Evolutionary conservation across 257 asterid species (phyloP).

Genomic region (Solanum sparsipilum): DNA sequence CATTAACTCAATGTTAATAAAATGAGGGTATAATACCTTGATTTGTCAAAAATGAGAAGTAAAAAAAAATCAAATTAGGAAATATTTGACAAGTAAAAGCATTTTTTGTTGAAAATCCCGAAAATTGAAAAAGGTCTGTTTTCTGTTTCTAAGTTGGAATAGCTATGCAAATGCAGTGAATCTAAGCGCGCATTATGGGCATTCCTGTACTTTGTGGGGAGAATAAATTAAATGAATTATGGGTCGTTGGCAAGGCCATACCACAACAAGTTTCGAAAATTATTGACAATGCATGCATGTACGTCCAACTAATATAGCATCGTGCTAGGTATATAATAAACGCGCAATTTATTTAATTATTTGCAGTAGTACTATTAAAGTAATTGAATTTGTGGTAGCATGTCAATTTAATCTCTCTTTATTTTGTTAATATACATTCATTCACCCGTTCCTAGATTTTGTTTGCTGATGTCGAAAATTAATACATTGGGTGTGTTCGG

Average conservation of each 20-base stretch:
- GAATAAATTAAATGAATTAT: not conserved
- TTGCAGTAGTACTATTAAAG: not conserved
- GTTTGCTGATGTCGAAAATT: not conserved
- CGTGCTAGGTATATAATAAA: not conserved
- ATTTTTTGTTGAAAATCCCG: not conserved
- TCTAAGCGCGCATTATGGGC: constrained; percentile 6
- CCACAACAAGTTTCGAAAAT: not conserved
- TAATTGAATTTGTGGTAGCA: not conserved
- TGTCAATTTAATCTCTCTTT: not conserved
- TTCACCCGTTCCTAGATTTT: not conserved
- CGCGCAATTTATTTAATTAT: not conserved
- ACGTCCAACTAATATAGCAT: not conserved
- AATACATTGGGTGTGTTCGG: not conserved
- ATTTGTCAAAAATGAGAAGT: too few species aligned
- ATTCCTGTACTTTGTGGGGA: not conserved
- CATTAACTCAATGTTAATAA: too few species aligned
- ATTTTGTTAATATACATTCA: not conserved
- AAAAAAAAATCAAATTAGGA: too few species aligned
- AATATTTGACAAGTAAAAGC: too few species aligned
- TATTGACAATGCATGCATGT: not conserved
- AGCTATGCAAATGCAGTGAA: constrained; percentile 9
- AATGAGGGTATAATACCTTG: too few species aligned
- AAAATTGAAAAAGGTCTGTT: not conserved
- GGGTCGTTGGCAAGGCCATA: not conserved
- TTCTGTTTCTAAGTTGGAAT: not conserved